Evolutionary conservation across 2,329 filamentous ascomycete genomes (phyloP).

Genomic region (Claviceps spartinae): DNA sequence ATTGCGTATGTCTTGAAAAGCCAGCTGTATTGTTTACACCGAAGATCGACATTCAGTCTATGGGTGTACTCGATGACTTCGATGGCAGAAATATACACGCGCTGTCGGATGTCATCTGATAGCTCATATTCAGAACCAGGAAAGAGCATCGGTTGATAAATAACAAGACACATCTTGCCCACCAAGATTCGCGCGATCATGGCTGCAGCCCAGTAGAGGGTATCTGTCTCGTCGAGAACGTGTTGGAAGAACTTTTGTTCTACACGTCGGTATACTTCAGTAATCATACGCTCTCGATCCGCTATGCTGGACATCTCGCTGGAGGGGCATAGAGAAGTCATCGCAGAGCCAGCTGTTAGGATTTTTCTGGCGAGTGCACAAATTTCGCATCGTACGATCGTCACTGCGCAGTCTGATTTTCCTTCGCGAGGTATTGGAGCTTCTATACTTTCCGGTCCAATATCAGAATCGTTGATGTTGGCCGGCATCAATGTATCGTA

Average conservation of each 20-base stretch:
- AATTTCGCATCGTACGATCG: conserved; percentile 39
- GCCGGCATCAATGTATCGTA: conserved; percentile 36
- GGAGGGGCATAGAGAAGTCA: conserved; percentile 17
- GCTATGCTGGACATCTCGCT: conserved; percentile 17
- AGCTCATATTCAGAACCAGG: conserved; percentile 41
- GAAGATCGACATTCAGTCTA: conserved; percentile 46
- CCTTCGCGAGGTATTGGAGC: conserved; percentile 33
- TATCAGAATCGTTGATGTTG: conserved; percentile 37
- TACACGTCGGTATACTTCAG: conserved; percentile 38
- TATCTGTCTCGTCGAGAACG: conserved; percentile 32
- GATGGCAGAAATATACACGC: conserved; percentile 57
- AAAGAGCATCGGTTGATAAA: conserved; percentile 60
- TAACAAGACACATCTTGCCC: conserved; percentile 64
- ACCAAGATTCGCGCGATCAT: conserved; percentile 59
- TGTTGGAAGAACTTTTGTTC: conserved; percentile 41
- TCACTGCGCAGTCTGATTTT: conserved; percentile 37
- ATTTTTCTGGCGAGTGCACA: conserved; percentile 25
- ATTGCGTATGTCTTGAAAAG: conserved; percentile 37
- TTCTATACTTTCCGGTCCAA: conserved; percentile 32
- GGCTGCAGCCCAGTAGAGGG: conserved; percentile 54
- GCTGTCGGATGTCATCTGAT: conserved; percentile 49
- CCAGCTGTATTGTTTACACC: conserved; percentile 34
- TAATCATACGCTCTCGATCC: conserved; percentile 31
- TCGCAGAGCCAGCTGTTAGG: conserved; percentile 20
- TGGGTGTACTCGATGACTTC: conserved; percentile 60